phyloP scores from a whole-genome alignment of 2,329 filamentous ascomycete species.

The Pseudogymnoascus sp. region DNA sequence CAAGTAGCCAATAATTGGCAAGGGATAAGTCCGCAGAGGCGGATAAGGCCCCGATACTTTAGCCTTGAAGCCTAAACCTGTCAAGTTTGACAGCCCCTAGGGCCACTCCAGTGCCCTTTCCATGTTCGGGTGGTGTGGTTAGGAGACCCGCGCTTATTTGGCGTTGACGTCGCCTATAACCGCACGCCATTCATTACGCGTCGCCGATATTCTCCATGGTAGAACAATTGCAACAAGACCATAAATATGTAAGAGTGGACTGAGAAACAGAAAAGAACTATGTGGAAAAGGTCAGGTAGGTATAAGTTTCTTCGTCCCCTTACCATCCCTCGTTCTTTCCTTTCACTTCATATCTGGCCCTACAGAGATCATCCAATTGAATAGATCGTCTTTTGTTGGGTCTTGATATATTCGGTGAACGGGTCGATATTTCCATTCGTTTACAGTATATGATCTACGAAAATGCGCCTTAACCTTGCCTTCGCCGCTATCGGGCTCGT shows the following conservation, averaged over 20 bases:
- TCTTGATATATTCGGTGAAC: conserved; percentile 1
- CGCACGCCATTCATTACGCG: background rate
- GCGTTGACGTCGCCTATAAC: background rate
- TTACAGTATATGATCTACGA: conserved; percentile 3
- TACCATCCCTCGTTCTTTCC: background rate
- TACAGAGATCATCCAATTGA: background rate
- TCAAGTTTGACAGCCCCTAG: conserved; percentile 2
- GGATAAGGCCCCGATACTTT: background rate
- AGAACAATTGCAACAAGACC: background rate
- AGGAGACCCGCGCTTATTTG: background rate
- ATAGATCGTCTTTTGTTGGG: background rate
- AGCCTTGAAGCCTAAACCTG: background rate
- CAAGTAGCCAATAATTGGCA: background rate
- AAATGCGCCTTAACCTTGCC: conserved; percentile 2
- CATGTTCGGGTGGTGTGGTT: background rate
- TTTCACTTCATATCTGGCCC: background rate
- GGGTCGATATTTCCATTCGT: conserved; percentile 4
- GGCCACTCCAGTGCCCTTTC: background rate
- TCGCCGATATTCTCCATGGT: background rate
- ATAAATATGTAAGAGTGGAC: conserved; percentile 2
- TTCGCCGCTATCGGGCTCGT: background rate
- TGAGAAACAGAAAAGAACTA: background rate
- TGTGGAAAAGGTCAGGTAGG: background rate
- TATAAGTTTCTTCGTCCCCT: background rate
- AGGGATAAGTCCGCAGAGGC: background rate